Evolutionary conservation across 257 asterid species (phyloP).

Genomic region (Solanum verrucosum): DNA sequence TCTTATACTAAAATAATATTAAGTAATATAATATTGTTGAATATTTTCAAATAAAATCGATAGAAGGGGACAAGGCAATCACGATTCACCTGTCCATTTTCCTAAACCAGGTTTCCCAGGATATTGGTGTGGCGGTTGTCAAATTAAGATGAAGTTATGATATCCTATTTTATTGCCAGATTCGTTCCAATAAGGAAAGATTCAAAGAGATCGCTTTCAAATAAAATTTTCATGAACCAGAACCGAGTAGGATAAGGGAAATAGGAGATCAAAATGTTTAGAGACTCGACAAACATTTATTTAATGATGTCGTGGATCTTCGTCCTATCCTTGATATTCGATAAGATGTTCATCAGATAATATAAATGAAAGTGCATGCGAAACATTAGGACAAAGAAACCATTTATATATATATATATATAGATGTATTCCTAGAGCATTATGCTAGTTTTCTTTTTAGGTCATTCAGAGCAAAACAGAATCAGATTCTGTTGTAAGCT

Average conservation of each 20-base stretch:
- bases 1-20: not conserved
- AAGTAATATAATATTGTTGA: too few relatives aligned
- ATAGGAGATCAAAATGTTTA: not conserved
- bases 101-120: not conserved
- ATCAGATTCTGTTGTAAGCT: not conserved
- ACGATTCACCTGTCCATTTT: not conserved
- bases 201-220: not conserved
- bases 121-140: not conserved
- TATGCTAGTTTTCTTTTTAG: not conserved
- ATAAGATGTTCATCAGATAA: not conserved
- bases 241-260: not conserved
- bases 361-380: not conserved
- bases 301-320: not conserved
- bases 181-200: not conserved
- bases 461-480: not conserved
- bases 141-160: not conserved
- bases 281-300: not conserved
- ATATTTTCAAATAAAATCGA: not conserved
- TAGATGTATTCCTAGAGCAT: not conserved
- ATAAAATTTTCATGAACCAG: not conserved
- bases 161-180: not conserved
- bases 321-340: not conserved
- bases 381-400: not conserved
- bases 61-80: not conserved
- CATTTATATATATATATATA: not conserved